These are phyloP conservation scores for Podila horticola DNA, from an alignment of 192 early-diverging fungal species.

Conservation along the genomic window DNA sequence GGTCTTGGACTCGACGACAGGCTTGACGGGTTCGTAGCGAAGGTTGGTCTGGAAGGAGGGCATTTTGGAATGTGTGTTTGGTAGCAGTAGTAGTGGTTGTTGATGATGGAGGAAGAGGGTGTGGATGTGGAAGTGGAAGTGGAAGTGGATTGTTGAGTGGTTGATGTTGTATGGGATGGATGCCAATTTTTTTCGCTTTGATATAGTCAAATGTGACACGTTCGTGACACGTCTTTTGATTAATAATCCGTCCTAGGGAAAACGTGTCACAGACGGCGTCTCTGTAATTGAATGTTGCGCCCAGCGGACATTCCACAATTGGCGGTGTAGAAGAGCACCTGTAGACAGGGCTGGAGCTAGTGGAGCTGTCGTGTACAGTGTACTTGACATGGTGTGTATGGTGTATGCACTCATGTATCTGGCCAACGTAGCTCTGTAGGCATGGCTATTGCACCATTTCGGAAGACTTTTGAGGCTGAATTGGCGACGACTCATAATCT, in stretches of 20 bases:
- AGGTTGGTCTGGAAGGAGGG: background rate
- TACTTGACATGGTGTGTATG: too few species aligned
- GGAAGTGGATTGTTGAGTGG: background rate
- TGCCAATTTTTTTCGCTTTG: background rate
- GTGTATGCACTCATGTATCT: too few species aligned
- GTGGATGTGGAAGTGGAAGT: background rate
- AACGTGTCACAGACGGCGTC: conserved; percentile 15
- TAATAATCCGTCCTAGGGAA: conserved; percentile 8
- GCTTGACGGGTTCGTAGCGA: conserved; percentile 4
- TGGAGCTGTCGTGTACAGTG: too few species aligned
- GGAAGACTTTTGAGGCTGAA: too few species aligned
- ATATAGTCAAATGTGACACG: conserved; percentile 39
- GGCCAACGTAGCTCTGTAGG: too few species aligned
- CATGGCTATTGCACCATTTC: too few species aligned
- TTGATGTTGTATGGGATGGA: background rate
- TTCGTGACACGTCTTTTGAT: conserved; percentile 14
- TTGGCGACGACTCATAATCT: too few species aligned
- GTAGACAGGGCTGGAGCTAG: too few species aligned
- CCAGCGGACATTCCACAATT: too few species aligned
- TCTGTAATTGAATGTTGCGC: too few species aligned
- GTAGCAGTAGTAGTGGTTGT: background rate
- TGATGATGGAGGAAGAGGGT: background rate
- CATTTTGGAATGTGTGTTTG: background rate
- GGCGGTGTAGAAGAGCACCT: too few species aligned
- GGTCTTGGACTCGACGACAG: background rate